Evolutionary conservation across 1,284 basidiomycete genomes (phyloP).

Genomic region (Inonotus obliquus): DNA sequence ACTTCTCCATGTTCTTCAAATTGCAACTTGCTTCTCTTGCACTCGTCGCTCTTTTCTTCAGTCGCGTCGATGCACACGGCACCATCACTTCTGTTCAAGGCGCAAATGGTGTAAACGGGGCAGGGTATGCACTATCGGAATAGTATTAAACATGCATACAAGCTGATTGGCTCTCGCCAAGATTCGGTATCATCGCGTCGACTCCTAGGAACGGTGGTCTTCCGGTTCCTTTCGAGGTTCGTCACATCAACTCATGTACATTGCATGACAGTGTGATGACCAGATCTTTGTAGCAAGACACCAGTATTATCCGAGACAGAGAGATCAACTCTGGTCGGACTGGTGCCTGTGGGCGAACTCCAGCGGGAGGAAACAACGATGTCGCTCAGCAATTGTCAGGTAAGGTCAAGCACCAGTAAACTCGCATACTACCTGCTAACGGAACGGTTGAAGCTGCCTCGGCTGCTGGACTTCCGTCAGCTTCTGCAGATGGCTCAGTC

Average conservation of each 20-base stretch:
- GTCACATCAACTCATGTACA: not conserved
- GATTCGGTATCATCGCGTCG: constrained; percentile 24
- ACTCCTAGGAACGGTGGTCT: constrained; percentile 25
- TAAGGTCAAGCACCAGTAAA: no score
- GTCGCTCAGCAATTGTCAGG: constrained; percentile 22
- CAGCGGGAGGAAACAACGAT: constrained; percentile 23
- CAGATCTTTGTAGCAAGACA: constrained; percentile 21
- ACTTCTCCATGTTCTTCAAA: constrained; percentile 13
- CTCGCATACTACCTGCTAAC: no score
- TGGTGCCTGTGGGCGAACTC: constrained; percentile 24
- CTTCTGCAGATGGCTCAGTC: constrained; percentile 20
- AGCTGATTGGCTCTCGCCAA: not conserved
- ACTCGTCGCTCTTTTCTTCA: constrained; percentile 15
- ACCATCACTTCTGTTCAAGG: constrained; percentile 22
- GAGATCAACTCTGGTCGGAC: constrained; percentile 23
- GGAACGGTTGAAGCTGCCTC: constrained; percentile 22
- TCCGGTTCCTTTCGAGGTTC: constrained; percentile 23
- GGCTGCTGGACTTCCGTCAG: constrained; percentile 21
- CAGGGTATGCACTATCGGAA: constrained; percentile 18
- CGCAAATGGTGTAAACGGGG: constrained; percentile 22
- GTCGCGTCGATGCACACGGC: constrained; percentile 21
- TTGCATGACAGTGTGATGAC: not conserved
- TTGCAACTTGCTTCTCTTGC: constrained; percentile 4
- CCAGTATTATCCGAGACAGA: constrained; percentile 23
- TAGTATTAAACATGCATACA: not conserved